These are phyloP conservation scores for Otatea glauca DNA, from an alignment of 176 grass and related monocot genomes.

Conservation along the genomic window DNA sequence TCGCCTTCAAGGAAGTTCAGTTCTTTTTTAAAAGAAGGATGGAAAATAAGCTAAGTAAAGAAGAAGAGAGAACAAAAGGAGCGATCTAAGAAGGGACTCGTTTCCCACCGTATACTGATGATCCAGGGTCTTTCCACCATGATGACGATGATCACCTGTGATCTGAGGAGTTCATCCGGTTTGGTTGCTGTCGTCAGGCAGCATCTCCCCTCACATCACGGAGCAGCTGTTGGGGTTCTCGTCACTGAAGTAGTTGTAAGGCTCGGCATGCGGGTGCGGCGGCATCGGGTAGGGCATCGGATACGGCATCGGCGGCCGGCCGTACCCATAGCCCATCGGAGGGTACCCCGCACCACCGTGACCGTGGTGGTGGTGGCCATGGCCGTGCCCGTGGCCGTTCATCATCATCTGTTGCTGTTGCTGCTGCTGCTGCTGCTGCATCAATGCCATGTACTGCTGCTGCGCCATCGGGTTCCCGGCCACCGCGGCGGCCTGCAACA, in stretches of 20 bases:
- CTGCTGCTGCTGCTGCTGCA: slow-evolving; percentile 45
- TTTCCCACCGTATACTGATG: slow-evolving; percentile 25
- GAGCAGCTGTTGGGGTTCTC: slow-evolving; percentile 83
- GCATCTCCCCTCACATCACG: slow-evolving; percentile 57
- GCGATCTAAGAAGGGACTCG: slow-evolving; percentile 21
- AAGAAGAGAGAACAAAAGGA: neutral
- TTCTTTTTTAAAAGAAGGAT: slow-evolving; percentile 35
- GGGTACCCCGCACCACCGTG: slow-evolving; percentile 46
- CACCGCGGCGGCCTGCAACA: slow-evolving; percentile 58
- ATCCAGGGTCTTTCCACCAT: neutral
- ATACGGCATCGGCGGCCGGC: slow-evolving; percentile 50
- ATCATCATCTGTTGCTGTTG: slow-evolving; percentile 59
- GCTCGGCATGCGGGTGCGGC: slow-evolving; percentile 45
- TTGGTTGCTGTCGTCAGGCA: neutral
- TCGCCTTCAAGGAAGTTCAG: slow-evolving; percentile 41
- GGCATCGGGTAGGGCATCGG: slow-evolving; percentile 44
- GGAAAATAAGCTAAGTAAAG: slow-evolving; percentile 31
- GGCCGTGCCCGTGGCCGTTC: slow-evolving; percentile 46
- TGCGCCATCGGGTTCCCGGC: slow-evolving; percentile 53
- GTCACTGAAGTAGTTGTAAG: slow-evolving; percentile 76
- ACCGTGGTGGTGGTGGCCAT: neutral
- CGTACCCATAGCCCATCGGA: slow-evolving; percentile 66
- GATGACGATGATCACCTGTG: neutral
- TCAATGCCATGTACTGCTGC: slow-evolving; percentile 54
- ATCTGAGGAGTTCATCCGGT: neutral